Conservation (phyloP, 164 flowering plant genomes). For the Saururus chinensis region DNA sequence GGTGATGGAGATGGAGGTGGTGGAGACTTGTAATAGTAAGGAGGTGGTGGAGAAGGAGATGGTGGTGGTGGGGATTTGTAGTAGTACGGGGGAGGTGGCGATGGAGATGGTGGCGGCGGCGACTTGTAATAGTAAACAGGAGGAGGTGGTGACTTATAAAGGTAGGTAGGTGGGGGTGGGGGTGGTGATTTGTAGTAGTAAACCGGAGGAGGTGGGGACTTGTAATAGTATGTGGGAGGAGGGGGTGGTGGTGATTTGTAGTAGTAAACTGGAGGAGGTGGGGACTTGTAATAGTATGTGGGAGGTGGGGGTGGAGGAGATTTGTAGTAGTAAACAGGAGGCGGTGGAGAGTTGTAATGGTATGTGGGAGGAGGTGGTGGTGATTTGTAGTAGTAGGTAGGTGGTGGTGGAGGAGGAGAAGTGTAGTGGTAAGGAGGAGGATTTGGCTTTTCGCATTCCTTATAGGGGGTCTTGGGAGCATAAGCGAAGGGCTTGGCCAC, state of each 20-base stretch:
- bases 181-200: slow-evolving; percentile 33
- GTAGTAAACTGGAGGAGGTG: slow-evolving; percentile 23
- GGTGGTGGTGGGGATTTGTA: slow-evolving; percentile 24
- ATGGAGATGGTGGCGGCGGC: slow-evolving; percentile 22
- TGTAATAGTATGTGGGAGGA: slow-evolving; percentile 19
- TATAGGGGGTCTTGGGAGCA: slow-evolving; percentile 54
- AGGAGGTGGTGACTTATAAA: slow-evolving; percentile 32
- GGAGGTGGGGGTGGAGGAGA: slow-evolving; percentile 22
- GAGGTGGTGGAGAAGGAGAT: slow-evolving; percentile 28
- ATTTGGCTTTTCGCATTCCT: slow-evolving; percentile 36
- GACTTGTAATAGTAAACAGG: slow-evolving; percentile 21
- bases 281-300: slow-evolving; percentile 17
- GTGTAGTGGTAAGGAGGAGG: slow-evolving; percentile 19
- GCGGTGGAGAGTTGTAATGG: slow-evolving; percentile 34
- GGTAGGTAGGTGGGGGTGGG: slow-evolving; percentile 29
- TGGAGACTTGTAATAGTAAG: slow-evolving; percentile 25
- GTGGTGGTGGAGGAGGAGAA: slow-evolving; percentile 19
- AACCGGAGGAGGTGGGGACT: slow-evolving; percentile 16
- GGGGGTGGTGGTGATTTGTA: slow-evolving; percentile 37
- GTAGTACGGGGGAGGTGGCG: slow-evolving; percentile 6
- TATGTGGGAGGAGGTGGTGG: slow-evolving; percentile 43
- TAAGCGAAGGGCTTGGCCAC: slow-evolving; percentile 58
- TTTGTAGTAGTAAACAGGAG: slow-evolving; percentile 12
- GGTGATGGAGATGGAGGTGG: slow-evolving; percentile 14
- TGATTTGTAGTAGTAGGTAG: slow-evolving; percentile 21